phyloP scores from a whole-genome alignment of 352 stramenopile species.

The Blastocystis sp. region DNA sequence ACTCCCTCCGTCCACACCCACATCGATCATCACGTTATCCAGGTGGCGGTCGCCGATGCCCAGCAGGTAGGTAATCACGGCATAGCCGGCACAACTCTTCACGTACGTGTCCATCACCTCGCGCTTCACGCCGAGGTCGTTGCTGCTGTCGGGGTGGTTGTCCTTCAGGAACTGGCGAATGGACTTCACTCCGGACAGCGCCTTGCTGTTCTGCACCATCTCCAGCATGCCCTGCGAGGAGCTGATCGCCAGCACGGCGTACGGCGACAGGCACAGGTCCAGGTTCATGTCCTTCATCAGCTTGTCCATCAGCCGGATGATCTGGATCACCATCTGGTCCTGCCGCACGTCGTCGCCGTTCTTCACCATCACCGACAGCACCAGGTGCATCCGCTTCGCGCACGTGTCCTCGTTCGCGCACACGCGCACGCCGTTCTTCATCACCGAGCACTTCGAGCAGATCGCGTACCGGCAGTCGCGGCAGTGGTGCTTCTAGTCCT shows the following conservation, averaged over 20 bases:
- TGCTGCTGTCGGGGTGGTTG: neutral
- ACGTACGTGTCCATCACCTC: conserved; percentile 92
- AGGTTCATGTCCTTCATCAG: conserved; percentile 96
- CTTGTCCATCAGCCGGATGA: conserved; percentile 98
- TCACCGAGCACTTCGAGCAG: conserved; percentile 42
- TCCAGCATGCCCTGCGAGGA: conserved; percentile 56
- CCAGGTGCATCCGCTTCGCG: conserved; percentile 13
- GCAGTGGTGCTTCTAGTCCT: conserved; percentile 62
- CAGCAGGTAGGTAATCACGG: conserved; percentile 97
- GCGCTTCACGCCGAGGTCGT: conserved; percentile 81
- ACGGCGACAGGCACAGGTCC: conserved; percentile 93
- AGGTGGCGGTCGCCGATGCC: conserved; percentile 97
- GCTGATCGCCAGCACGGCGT: conserved; percentile 81
- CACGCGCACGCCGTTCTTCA: neutral
- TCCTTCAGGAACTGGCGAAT: conserved; percentile 61
- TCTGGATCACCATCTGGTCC: conserved; percentile 99
- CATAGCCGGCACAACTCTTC: conserved; percentile 94
- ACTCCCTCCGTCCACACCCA: neutral
- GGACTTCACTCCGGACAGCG: conserved; percentile 53
- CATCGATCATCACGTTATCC: conserved; percentile 96
- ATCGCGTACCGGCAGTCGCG: conserved; percentile 53
- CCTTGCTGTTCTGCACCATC: conserved; percentile 64
- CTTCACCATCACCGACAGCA: conserved; percentile 89
- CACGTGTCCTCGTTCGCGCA: conserved; percentile 44
- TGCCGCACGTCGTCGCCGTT: conserved; percentile 98